Evolutionary conservation across 2,329 filamentous ascomycete genomes (phyloP), one percentile per base, ranked within the genome.

Genomic region (Septoria petroselini): DNA sequence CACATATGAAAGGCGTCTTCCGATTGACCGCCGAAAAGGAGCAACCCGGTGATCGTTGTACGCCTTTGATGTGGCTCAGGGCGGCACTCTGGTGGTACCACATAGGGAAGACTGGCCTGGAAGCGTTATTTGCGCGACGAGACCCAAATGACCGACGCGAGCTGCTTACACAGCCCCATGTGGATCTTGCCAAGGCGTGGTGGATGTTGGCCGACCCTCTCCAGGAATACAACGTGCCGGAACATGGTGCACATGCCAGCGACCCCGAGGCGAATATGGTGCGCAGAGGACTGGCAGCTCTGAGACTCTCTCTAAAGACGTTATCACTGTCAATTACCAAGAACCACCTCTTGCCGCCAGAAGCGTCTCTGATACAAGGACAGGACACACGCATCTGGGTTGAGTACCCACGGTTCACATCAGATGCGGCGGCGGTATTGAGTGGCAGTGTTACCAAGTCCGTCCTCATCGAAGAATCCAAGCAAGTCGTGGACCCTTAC

Each of bases 1-100:
- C 78, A 15, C 86, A 91, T 64, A 79, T 93, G 60, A 84, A 81
- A 54, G 83, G 85, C 57, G 76, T 93, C 2, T 94, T 95, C 64
- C 77, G 82, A 30, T 70, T 91, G 35, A 87, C 91, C 50, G 84
- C 89, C 0, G 88, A 95, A 66, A 79, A 83, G 25, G 75, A 84
- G 23, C 83, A 81, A 55, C 82, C 87, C 0, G 66, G 90, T 3
- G 76, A 80, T 48, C 76, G 78, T 23, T 84, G 81, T 42, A 73
- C 81, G 0, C 76, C 85, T 0, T 30, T 52, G 1, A 60, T 62
- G 41, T 85, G 91, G 73, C 76, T 85, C 7, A 79, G 87, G 50
- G 84, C 83, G 18, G 84, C 82, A 3, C 73, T 88, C 0, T 96
- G 91, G 91, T 96, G 91, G 91, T 94, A 95, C 63, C 66, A 95